phyloP scores from a whole-genome alignment of 2,329 filamentous ascomycete genomes.

The Curvularia sp. region DNA sequence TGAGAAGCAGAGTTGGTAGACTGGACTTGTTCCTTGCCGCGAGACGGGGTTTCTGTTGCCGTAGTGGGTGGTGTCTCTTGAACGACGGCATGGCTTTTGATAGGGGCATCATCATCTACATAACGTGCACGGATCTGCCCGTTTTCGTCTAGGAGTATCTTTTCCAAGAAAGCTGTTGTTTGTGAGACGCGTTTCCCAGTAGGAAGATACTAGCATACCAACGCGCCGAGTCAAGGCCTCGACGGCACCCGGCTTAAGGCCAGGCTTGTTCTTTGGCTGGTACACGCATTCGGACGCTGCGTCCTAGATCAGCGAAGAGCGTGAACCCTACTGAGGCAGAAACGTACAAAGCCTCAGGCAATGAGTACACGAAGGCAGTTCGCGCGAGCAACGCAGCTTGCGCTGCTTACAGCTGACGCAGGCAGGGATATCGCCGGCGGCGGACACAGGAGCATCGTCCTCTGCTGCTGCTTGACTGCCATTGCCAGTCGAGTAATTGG shows the following conservation, averaged over 20 bases:
- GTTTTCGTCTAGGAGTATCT: constrained; percentile 38
- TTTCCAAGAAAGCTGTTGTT: constrained; percentile 37
- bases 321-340: background rate
- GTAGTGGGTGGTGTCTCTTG: constrained; percentile 4
- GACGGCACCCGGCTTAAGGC: constrained; percentile 43
- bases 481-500: constrained; percentile 41
- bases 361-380: constrained; percentile 43
- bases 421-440: constrained; percentile 41
- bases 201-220: constrained; percentile 23
- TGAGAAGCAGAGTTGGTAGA: constrained; percentile 2
- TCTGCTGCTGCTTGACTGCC: constrained; percentile 31
- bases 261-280: constrained; percentile 44
- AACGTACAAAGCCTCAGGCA: constrained; percentile 43
- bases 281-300: constrained; percentile 42
- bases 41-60: constrained; percentile 5
- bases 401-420: constrained; percentile 44
- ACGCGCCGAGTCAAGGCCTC: constrained; percentile 46
- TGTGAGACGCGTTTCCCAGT: constrained; percentile 19
- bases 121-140: constrained; percentile 37
- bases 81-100: background rate
- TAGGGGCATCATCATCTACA: constrained; percentile 11
- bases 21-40: constrained; percentile 8
- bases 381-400: constrained; percentile 43
- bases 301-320: constrained; percentile 18
- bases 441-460: constrained; percentile 33